phyloP scores from a whole-genome alignment of 495 filamentous ascomycete species.

The Penicillium lividum region DNA sequence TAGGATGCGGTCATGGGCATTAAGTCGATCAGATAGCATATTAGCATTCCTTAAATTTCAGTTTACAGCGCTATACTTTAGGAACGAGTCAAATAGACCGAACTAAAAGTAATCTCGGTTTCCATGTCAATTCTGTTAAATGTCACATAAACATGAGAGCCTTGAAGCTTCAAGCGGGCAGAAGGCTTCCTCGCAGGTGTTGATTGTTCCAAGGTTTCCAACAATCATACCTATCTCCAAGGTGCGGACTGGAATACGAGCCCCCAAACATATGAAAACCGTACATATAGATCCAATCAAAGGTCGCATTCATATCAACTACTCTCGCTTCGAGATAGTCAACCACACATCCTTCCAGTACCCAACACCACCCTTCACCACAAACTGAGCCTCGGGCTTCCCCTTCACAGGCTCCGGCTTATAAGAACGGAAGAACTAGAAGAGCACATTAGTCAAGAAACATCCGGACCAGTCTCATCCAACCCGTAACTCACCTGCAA shows the following conservation, averaged over 20 bases:
- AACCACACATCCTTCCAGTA: conserved; percentile 52
- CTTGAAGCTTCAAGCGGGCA: no score
- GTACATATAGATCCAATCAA: no score
- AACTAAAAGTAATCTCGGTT: conserved; percentile 5
- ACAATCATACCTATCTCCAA: no score
- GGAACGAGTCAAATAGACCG: conserved; percentile 2
- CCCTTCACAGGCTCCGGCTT: conserved; percentile 33
- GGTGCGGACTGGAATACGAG: no score
- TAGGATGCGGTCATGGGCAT: conserved; percentile 34
- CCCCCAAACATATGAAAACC: no score
- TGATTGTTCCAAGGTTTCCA: no score
- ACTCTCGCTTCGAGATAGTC: conserved; percentile 36
- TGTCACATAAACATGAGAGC: no score
- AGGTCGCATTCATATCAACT: background rate
- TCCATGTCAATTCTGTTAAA: background rate
- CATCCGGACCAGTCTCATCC: background rate
- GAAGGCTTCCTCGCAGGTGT: no score
- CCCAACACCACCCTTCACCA: conserved; percentile 50
- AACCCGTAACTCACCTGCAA: conserved; percentile 39
- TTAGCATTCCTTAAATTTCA: background rate
- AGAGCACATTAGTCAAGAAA: background rate
- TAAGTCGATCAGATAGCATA: conserved; percentile 16
- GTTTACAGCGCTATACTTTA: conserved; percentile 3
- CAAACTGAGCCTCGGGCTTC: conserved; percentile 39
- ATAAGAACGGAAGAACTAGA: conserved; percentile 40